phyloP scores from a whole-genome alignment of 1,284 basidiomycete species.

The Rhodotorula sp. region DNA sequence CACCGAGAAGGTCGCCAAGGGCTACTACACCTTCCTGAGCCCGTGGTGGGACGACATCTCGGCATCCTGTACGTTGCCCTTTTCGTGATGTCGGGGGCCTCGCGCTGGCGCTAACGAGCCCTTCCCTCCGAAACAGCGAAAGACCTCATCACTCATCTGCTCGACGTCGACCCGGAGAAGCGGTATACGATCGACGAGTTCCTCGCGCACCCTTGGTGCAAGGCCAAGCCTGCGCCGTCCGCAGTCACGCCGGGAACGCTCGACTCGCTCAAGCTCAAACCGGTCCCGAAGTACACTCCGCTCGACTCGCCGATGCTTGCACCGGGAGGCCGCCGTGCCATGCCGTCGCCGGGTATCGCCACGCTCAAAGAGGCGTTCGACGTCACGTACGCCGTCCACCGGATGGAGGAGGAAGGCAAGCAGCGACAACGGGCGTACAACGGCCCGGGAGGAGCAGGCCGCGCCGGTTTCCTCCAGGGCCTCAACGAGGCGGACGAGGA shows the following conservation, averaged over 20 bases:
- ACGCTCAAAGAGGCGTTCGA: constrained; percentile 98
- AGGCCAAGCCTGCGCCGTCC: constrained; percentile 53
- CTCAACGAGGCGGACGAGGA: constrained; percentile 76
- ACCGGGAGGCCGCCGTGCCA: constrained; percentile 64
- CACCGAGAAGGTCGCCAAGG: constrained; percentile 96
- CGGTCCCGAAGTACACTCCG: constrained; percentile 55
- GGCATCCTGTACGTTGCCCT: constrained; percentile 60
- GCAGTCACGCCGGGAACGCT: constrained; percentile 63
- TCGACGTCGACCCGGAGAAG: constrained; percentile 93
- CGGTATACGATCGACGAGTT: constrained; percentile 98
- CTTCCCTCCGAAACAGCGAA: constrained; percentile 62
- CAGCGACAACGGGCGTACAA: constrained; percentile 74
- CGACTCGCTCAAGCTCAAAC: constrained; percentile 47
- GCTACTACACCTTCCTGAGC: constrained; percentile 96
- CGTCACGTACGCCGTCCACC: constrained; percentile 97
- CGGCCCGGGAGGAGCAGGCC: constrained; percentile 71
- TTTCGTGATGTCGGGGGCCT: background rate
- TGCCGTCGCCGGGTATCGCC: constrained; percentile 80
- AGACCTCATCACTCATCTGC: constrained; percentile 89
- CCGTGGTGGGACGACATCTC: constrained; percentile 99
- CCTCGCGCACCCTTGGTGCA: constrained; percentile 94
- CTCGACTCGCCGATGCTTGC: constrained; percentile 89
- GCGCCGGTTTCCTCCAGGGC: constrained; percentile 73
- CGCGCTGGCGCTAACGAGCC: background rate
- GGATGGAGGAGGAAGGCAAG: constrained; percentile 96